phyloP scores from a whole-genome alignment of 139 green algal species.

The Eudorina sp. region DNA sequence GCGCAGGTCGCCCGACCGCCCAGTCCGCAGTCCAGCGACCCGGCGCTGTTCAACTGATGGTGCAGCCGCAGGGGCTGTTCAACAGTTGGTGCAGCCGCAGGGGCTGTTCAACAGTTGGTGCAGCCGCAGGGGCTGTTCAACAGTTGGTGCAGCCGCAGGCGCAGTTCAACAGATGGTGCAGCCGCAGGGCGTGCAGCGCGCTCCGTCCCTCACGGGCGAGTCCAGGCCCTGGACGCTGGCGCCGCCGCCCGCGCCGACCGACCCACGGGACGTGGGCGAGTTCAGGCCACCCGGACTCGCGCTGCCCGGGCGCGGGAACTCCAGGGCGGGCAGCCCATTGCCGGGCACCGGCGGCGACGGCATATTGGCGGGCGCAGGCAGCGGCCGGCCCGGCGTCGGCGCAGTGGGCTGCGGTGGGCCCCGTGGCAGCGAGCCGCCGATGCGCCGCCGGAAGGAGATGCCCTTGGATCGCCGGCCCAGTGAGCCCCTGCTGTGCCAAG shows the following conservation, averaged over 20 bases:
- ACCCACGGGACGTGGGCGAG: background rate
- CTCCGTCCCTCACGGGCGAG: background rate
- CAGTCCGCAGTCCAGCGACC: no score
- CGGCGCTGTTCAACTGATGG: no score
- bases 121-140: background rate
- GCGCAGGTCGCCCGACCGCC: no score
- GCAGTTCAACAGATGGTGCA: background rate
- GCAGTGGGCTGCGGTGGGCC: background rate
- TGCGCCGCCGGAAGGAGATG: constrained; percentile 16
- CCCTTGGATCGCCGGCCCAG: background rate
- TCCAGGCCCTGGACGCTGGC: background rate
- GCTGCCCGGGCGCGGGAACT: background rate
- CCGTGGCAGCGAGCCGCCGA: background rate
- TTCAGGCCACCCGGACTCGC: background rate
- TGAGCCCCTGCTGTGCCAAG: background rate
- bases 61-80: background rate
- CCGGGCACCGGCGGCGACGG: background rate
- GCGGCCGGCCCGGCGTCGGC: constrained; percentile 28
- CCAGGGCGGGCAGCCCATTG: background rate
- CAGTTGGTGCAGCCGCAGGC: background rate
- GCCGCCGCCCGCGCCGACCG: background rate
- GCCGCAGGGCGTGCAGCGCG: background rate
- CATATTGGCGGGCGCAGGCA: background rate
- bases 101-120: background rate
- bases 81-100: background rate